Evolutionary conservation across 805 yeast genomes (phyloP), one percentile per base, ranked within the genome.

Genomic region (Schwanniomyces sp.): DNA sequence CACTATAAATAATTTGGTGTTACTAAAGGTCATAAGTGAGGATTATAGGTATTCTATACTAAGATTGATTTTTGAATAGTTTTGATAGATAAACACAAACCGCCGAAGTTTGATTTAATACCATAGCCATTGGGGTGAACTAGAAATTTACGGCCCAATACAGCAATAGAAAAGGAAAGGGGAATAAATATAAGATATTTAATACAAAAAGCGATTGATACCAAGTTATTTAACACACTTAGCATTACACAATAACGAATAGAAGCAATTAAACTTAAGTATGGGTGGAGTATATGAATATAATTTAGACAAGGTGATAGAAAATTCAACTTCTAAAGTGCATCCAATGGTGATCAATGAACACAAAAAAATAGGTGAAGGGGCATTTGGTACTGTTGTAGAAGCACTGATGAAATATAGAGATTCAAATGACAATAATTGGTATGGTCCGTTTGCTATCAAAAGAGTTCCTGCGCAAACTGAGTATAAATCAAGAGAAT

Each of bases 401-500:
- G 91, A 86, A 61, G 92, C 94, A 1, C 80, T 81, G 52, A 69
- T 74, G 41, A 63, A 63, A 47, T 57, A 62, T 67, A 46, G 50
- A 32, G 50, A 34, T 34, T 43, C 40, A 49, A 27, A 30, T 7
- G 44, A 44, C 17, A 40, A 57, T 40, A 65, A 64, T 28, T 84
- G 89, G 88, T 68, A 82, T 34, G 95, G 95, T 1, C 95, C 95
- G 0, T 88, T 80, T 70, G 94, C 94, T 17, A 86, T 88, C 49
- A 88, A 88, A 59, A 79, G 89, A 55, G 94, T 87, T 1, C 91
- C 92, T 24, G 92, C 94, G 1, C 94, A 88, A 59, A 88, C 94
- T 0, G 95, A 88, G 64, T 88, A 87, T 64, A 88, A 88, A 66
- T 81, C 88, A 43, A 75, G 96, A 66, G 96, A 88, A 65, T 72